These are phyloP conservation scores for Linderniella brevidens DNA, from an alignment of 257 asterid genomes.

Conservation along the genomic window DNA sequence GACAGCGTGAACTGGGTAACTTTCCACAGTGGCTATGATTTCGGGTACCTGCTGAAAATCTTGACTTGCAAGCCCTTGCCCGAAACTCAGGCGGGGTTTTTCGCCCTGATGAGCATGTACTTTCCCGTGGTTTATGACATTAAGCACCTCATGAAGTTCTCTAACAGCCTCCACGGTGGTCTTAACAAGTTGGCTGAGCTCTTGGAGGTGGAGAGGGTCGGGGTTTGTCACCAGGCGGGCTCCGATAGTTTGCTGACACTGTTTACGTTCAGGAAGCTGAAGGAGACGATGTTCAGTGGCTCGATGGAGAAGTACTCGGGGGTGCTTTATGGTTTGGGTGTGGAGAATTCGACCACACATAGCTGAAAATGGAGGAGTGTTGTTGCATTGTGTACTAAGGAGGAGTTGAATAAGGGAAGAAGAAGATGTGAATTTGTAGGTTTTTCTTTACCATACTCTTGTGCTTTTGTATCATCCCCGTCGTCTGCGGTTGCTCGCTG, in stretches of 20 bases:
- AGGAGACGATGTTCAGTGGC: slow-evolving; percentile 37
- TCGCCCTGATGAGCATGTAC: slow-evolving; percentile 26
- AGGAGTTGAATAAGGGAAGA: slow-evolving; percentile 3
- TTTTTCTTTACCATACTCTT: background rate
- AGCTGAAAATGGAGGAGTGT: slow-evolving; percentile 8
- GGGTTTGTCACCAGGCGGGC: slow-evolving; percentile 59
- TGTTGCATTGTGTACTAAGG: background rate
- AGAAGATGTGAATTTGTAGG: slow-evolving; percentile 15
- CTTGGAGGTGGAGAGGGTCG: slow-evolving; percentile 54
- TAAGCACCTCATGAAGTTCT: slow-evolving; percentile 49
- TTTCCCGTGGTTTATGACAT: slow-evolving; percentile 49
- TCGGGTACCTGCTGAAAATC: slow-evolving; percentile 45
- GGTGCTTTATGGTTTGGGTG: slow-evolving; percentile 43
- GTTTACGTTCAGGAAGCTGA: slow-evolving; percentile 37
- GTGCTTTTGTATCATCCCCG: too few species aligned
- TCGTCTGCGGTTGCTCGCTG: too few species aligned
- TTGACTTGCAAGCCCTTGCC: slow-evolving; percentile 44
- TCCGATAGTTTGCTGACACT: slow-evolving; percentile 59
- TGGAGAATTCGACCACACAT: slow-evolving; percentile 22
- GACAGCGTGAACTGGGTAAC: slow-evolving; percentile 46
- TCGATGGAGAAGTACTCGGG: slow-evolving; percentile 44
- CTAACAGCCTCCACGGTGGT: slow-evolving; percentile 47
- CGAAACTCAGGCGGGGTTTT: slow-evolving; percentile 30
- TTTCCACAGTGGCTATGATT: slow-evolving; percentile 53
- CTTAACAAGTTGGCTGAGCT: slow-evolving; percentile 43